Conservation (phyloP, 176 grass and related monocot genomes). For the Oryza punctata region DNA sequence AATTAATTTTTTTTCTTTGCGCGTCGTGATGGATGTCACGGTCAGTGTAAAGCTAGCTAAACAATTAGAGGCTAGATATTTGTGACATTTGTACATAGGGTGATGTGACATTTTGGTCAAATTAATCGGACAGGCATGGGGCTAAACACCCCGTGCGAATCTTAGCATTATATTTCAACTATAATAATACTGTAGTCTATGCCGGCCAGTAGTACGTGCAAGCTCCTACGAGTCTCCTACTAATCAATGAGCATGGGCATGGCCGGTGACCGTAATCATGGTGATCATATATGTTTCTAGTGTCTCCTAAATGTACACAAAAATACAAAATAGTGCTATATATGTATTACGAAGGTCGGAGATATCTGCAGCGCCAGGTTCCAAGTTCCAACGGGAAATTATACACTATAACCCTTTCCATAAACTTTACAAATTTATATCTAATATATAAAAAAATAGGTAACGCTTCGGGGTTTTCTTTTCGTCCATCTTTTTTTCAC, state of each 20-base stretch:
- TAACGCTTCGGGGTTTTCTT: no score
- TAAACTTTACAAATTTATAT: no score
- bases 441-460: no score
- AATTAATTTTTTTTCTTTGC: background rate
- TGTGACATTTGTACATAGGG: background rate
- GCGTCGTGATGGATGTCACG: background rate
- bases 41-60: background rate
- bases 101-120: background rate
- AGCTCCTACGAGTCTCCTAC: background rate
- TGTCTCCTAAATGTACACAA: no score
- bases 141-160: background rate
- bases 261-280: background rate
- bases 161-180: background rate
- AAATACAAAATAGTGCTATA: no score
- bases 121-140: background rate
- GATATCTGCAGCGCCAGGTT: no score
- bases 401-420: no score
- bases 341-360: no score
- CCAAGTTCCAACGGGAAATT: no score
- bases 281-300: no score
- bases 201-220: no score
- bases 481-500: no score
- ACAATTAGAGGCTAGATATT: background rate
- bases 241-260: background rate
- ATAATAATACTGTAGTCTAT: background rate